Percentiles rank a stretch among this genome's conserved stretches.
Evolutionary conservation across 371 early-diverging fungal species (phyloP).

Genomic region (Lichtheimia ornata): DNA sequence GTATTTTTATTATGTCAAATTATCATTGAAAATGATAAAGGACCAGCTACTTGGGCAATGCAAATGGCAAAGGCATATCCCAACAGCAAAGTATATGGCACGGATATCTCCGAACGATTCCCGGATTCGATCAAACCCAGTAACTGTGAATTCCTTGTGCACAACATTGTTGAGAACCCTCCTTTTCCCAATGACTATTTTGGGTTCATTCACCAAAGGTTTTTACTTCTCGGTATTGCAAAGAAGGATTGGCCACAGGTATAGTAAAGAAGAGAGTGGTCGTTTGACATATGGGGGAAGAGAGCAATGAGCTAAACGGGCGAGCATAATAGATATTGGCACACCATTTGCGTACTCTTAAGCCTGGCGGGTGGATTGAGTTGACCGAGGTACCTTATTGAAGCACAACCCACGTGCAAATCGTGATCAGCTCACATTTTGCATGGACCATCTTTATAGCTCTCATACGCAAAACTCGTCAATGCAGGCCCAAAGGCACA

Average conservation of each 20-base stretch:
- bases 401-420: too few species aligned
- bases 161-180: conserved; percentile 55
- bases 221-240: conserved; percentile 33
- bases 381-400: conserved; percentile 13
- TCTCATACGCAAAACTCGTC: too few species aligned
- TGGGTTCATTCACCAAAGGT: conserved; percentile 57
- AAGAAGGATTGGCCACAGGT: conserved; percentile 31
- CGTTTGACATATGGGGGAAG: background rate
- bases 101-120: conserved; percentile 18
- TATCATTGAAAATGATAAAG: conserved; percentile 30
- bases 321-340: conserved; percentile 3
- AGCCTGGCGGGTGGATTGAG: conserved; percentile 29
- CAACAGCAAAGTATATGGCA: conserved; percentile 15
- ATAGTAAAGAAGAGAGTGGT: conserved; percentile 4
- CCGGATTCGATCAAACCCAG: conserved; percentile 18
- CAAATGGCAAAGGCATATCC: conserved; percentile 27
- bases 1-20: background rate
- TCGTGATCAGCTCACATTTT: too few species aligned
- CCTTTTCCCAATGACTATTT: conserved; percentile 56
- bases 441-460: too few species aligned
- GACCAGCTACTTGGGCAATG: conserved; percentile 32
- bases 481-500: too few species aligned
- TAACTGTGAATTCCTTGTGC: conserved; percentile 44
- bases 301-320: background rate
- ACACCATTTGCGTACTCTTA: conserved; percentile 10